Evolutionary conservation across 2,329 filamentous ascomycete genomes (phyloP).

Genomic region (Clonostachys sp.): DNA sequence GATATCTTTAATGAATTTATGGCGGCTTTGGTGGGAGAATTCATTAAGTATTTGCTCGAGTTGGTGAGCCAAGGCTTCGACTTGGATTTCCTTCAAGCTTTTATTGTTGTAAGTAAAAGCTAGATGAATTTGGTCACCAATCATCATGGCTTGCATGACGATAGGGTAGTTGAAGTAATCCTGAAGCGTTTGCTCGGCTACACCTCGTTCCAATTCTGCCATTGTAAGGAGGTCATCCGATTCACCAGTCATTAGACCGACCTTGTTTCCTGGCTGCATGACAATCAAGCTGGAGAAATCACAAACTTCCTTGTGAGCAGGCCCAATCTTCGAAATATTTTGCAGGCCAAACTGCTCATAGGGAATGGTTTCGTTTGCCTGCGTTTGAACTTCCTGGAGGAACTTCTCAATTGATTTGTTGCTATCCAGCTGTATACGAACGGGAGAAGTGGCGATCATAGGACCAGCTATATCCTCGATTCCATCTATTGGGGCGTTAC

Average conservation of each 20-base stretch:
- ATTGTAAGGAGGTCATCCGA: not conserved
- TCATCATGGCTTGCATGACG: slow-evolving; percentile 1
- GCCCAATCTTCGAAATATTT: slow-evolving; percentile 9
- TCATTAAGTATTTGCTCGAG: not conserved
- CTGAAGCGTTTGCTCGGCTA: slow-evolving; percentile 6
- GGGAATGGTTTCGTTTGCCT: slow-evolving; percentile 9
- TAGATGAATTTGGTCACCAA: slow-evolving; percentile 1
- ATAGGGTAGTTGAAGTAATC: slow-evolving; percentile 9
- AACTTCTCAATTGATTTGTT: slow-evolving; percentile 5
- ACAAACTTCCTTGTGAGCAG: slow-evolving; percentile 8
- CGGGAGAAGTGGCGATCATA: slow-evolving; percentile 7
- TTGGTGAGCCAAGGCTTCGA: slow-evolving; percentile 6
- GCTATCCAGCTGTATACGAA: slow-evolving; percentile 3
- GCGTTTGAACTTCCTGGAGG: slow-evolving; percentile 5
- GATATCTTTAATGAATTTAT: not conserved
- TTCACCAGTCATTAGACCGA: not conserved
- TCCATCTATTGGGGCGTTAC: slow-evolving; percentile 8
- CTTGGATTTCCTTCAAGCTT: slow-evolving; percentile 3
- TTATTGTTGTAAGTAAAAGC: slow-evolving; percentile 2
- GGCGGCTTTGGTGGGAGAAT: too few relatives aligned
- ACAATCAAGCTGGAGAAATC: slow-evolving; percentile 13
- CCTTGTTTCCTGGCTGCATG: slow-evolving; percentile 4
- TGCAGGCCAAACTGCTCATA: slow-evolving; percentile 15
- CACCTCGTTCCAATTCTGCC: slow-evolving; percentile 19
- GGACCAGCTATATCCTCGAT: slow-evolving; percentile 10